Percentiles rank a stretch among this genome's conserved stretches.
phyloP scores from a whole-genome alignment of 208 protist genomes.

The Strigomonas galati region DNA sequence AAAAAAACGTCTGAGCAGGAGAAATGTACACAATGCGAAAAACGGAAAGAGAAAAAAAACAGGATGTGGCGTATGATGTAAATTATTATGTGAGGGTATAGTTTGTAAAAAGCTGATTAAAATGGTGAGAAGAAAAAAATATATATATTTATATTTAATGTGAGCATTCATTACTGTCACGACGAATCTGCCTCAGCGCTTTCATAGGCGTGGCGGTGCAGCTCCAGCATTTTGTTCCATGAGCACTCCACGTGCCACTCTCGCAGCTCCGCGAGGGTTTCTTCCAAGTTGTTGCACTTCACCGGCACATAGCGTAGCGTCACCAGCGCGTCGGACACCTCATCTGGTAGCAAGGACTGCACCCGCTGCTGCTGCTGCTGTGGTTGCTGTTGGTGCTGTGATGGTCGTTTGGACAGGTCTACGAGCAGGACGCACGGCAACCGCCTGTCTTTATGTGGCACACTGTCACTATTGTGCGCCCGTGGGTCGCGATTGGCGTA shows the following conservation, averaged over 20 bases:
- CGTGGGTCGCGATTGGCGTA: slow-evolving; percentile 77
- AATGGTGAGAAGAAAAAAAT: too few relatives aligned
- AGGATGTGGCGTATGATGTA: too few relatives aligned
- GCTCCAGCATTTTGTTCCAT: neutral
- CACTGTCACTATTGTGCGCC: slow-evolving; percentile 66
- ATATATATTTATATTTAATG: neutral
- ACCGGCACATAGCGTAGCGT: slow-evolving; percentile 1
- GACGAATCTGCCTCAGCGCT: slow-evolving; percentile 38
- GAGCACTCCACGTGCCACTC: slow-evolving; percentile 5
- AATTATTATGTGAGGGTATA: too few relatives aligned
- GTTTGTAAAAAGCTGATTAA: too few relatives aligned
- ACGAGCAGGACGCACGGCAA: slow-evolving; percentile 60
- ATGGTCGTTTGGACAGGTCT: slow-evolving; percentile 49
- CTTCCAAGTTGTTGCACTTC: neutral
- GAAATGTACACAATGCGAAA: too few relatives aligned
- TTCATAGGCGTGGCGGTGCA: neutral
- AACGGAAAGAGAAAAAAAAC: too few relatives aligned
- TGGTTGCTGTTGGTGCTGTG: neutral
- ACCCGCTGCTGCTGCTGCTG: neutral
- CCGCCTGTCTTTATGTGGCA: slow-evolving; percentile 53
- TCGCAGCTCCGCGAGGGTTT: neutral
- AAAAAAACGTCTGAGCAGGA: too few relatives aligned
- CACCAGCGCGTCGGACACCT: neutral
- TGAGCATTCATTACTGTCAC: neutral
- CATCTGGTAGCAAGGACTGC: slow-evolving; percentile 4